Base-by-base conservation (phyloP, 1,284 basidiomycete species). In the Lignosus rhinocerotis region DNA sequence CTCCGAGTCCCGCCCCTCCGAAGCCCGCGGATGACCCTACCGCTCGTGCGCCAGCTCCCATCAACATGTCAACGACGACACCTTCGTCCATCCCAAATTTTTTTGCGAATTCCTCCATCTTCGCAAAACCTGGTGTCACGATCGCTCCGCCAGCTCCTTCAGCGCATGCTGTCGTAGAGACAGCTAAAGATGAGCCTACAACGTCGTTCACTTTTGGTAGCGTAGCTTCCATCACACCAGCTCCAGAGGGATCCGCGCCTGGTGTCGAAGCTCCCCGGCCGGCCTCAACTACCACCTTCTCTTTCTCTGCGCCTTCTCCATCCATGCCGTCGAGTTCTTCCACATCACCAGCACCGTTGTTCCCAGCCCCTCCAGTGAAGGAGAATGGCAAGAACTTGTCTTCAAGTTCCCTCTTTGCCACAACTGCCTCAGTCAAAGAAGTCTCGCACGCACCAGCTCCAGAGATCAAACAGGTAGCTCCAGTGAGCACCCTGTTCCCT, bases 81-180 rank as follows among this genome's bases (percentile, higher is more conserved):
- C 8, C 49, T 16, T 16, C 70, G 16, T 60, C 64, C 8, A 66
- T 83, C 32, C 84, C 82, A 9, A 78, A 84, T 65, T 83, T 85
- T 67, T 85, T 86, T 54, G 73, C 77, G 11, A 72, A 59, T 46
- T 75, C 78, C 0, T 66, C 75, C 12, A 60, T 71, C 14, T 67
- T 77, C 58, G 59, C 66, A 41, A 73, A 75, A 59, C 56, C 76
- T 16, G 58, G 59, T 19, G 61, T 67, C 7, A 54, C 60, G 2
- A 62, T 66, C 31, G 53, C 58, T 21, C 58, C 65, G 9, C 68
- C 68, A 3, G 44, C 53, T 34, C 36, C 51, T 17, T 17, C 54
- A 6, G 17, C 39, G 4, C 12, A 43, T n/a, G 38, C 39, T 30
- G 39, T 43, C 7, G 9, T 6, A 14, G 44, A 50, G 21, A 19